Evolutionary conservation across 148 eudicot species (phyloP), one percentile per base, ranked within the genome.

Genomic region (Vaccinium macrocarpon): DNA sequence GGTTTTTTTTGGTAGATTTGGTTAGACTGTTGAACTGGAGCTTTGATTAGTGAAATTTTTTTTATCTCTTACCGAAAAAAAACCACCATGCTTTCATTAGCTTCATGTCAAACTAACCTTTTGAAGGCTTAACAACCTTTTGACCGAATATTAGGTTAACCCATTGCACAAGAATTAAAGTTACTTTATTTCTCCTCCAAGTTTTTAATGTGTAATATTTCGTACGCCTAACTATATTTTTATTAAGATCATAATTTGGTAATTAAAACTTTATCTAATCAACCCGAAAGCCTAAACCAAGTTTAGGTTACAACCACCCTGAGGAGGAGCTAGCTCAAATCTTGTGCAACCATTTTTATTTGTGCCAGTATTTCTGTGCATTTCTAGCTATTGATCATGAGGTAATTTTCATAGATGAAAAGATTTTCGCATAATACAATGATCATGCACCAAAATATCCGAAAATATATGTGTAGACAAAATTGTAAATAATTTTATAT

Each of bases 81-180:
- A 68, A 11, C 16, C 16, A 12, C 73, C 73, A 25, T 25, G 35
- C 25, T 68, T 66, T 66, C 72, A 66, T 13, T 53, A 53, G 57
- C 16, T 53, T 13, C 57, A 27, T 25, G 35, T 27, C 73, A 68
- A 64, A 64, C 71, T 64, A 25, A 68, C 11, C 35, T 27, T 25
- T 68, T 68, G 38, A 11, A 11, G 73, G 73, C 73, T 68, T 68
- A 25, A 68, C 6, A 4, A 27, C 9, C 73, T 35, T 25, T 68
- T 68, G 73, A 68, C 35, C 73, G 35, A 27, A 62, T 62, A 62
- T 62, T 62, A 62, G 70, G 70, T 62, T 62, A 23, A 23, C 70
- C 70, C 70, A 62, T 62, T 27, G 73, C 25, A 10, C 35, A 68
- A 68, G 35, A 68, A 32, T 32, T 32, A 32, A 66, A 68, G 35